Conservation (phyloP, 2,329 filamentous ascomycete species). For the Ophiostoma novo-ulmi region DNA sequence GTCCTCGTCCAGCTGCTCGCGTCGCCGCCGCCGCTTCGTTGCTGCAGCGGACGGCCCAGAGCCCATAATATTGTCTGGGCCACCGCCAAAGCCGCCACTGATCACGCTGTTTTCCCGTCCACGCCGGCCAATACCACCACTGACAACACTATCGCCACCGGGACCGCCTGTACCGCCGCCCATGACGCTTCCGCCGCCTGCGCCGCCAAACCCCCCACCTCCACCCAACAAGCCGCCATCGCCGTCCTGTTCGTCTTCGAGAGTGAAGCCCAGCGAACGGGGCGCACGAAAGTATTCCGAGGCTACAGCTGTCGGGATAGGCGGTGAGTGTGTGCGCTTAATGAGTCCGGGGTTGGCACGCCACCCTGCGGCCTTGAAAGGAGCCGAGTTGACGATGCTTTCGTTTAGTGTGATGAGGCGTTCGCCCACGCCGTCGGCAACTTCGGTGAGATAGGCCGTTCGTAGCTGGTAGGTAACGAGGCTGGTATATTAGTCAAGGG, state of each 20-base stretch:
- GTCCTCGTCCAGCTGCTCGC: conserved; percentile 76
- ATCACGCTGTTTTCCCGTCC: conserved; percentile 11
- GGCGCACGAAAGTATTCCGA: conserved; percentile 79
- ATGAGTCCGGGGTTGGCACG: conserved; percentile 66
- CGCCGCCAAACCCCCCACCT: conserved; percentile 9
- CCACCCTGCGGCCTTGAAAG: conserved; percentile 81
- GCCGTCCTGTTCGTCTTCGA: conserved; percentile 67
- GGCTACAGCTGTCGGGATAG: conserved; percentile 75
- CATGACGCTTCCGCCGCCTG: conserved; percentile 17
- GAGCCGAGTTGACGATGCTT: conserved; percentile 69
- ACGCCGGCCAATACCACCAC: not conserved
- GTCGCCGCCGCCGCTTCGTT: conserved; percentile 59
- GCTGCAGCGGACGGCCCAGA: conserved; percentile 59
- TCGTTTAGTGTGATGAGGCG: conserved; percentile 77
- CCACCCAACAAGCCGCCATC: conserved; percentile 63
- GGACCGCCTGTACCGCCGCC: conserved; percentile 10
- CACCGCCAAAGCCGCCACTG: not conserved
- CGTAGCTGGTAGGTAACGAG: conserved; percentile 79
- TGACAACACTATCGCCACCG: conserved; percentile 45
- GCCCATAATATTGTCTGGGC: not conserved
- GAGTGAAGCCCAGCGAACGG: conserved; percentile 56
- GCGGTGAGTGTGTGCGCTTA: conserved; percentile 79
- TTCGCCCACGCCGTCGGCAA: conserved; percentile 79
- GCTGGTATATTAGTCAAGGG: conserved; percentile 40
- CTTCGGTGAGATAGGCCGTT: conserved; percentile 71